phyloP scores from a whole-genome alignment of 2,329 filamentous ascomycete species.

The Penicillium olsonii region DNA sequence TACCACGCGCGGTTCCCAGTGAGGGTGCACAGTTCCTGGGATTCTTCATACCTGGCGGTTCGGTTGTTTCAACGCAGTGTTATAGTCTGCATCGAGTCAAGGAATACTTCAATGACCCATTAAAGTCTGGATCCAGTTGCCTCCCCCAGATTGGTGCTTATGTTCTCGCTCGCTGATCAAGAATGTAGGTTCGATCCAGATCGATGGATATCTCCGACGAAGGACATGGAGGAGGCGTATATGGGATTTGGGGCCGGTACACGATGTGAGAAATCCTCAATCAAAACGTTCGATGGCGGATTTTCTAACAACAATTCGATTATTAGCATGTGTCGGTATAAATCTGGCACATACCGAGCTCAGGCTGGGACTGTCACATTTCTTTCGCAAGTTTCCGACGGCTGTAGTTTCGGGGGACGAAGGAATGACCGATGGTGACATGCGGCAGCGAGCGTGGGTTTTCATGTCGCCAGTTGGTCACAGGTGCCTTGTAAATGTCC shows the following conservation, averaged over 20 bases:
- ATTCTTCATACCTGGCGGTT: not conserved
- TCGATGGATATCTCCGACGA: not conserved
- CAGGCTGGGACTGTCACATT: not conserved
- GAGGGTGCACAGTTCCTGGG: not conserved
- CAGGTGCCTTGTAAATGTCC: not conserved
- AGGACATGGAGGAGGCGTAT: conserved; percentile 4
- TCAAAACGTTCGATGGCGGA: no score
- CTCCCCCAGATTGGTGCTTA: not conserved
- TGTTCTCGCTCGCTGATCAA: not conserved
- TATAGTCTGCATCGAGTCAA: not conserved
- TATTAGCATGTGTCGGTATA: not conserved
- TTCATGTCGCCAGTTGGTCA: not conserved
- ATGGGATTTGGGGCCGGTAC: conserved; percentile 4
- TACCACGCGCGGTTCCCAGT: not conserved
- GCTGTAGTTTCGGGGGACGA: not conserved
- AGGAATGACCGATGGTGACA: not conserved
- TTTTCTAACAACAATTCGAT: not conserved
- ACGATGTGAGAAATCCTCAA: not conserved
- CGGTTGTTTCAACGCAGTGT: not conserved
- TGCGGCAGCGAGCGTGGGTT: not conserved
- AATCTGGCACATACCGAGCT: not conserved
- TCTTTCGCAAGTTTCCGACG: not conserved
- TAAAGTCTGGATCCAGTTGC: not conserved
- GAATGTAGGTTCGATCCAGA: conserved; percentile 1
- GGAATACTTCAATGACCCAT: not conserved